phyloP scores from a whole-genome alignment of 345 rosid genomes.

The Corymbia maculata region DNA sequence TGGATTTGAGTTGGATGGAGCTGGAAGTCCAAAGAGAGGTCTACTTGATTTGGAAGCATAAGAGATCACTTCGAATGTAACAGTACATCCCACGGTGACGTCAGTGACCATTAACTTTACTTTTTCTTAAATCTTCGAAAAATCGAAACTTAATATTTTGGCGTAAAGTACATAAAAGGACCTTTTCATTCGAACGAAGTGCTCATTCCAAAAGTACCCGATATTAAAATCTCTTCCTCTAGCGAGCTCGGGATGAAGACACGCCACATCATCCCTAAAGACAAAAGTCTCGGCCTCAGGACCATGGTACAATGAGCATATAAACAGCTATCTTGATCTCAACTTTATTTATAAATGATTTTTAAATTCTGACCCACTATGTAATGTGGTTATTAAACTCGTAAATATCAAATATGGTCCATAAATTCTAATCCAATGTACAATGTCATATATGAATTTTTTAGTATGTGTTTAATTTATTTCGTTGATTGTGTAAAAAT shows the following conservation, averaged over 20 bases:
- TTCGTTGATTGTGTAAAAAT: no score
- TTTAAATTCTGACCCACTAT: fast-evolving
- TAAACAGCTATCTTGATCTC: background rate
- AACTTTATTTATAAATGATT: no score
- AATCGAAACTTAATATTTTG: background rate
- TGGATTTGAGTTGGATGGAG: background rate
- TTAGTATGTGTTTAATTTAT: fast-evolving
- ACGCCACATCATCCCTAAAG: background rate
- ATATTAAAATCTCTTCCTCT: background rate
- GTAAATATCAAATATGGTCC: no score
- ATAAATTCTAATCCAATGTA: fast-evolving
- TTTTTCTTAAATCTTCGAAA: background rate
- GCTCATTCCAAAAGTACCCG: background rate
- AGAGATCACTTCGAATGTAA: background rate
- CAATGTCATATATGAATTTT: fast-evolving
- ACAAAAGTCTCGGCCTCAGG: background rate
- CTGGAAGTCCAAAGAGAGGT: background rate
- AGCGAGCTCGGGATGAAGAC: background rate
- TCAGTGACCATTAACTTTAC: background rate
- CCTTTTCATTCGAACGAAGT: background rate
- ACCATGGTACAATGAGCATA: background rate
- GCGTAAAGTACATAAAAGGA: background rate
- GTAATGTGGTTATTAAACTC: fast-evolving
- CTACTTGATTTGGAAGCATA: background rate
- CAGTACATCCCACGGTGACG: background rate